phyloP scores from a whole-genome alignment of 2,329 filamentous ascomycete genomes.

The Penicillium sp. region DNA sequence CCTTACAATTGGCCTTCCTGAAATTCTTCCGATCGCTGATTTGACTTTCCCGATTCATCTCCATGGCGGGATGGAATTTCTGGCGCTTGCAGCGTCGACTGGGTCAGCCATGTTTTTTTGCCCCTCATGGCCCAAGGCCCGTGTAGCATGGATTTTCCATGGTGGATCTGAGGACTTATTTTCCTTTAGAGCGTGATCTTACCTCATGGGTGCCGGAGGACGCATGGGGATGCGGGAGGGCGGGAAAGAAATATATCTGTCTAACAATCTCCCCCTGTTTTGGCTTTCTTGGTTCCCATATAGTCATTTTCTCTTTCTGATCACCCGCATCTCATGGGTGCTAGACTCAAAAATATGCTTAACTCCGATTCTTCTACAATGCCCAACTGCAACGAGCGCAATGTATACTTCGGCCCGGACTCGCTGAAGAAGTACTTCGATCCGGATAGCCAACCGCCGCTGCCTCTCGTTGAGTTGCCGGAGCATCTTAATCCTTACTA shows the following conservation, averaged over 20 bases:
- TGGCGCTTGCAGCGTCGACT: conserved; percentile 10
- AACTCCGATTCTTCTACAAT: conserved; percentile 12
- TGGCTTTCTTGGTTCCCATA: not conserved
- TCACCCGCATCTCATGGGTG: not conserved
- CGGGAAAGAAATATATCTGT: conserved; percentile 10
- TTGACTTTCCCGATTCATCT: conserved; percentile 4
- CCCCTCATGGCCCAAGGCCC: too few relatives aligned
- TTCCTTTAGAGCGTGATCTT: conserved; percentile 1
- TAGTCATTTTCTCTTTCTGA: not conserved
- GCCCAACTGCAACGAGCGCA: conserved; percentile 41
- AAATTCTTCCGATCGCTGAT: conserved; percentile 4
- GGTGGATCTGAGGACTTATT: not conserved
- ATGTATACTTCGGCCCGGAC: conserved; percentile 59
- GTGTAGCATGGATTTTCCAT: not conserved
- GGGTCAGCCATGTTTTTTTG: not conserved
- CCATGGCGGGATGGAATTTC: not conserved
- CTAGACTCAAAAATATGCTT: conserved; percentile 1
- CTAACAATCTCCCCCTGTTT: not conserved
- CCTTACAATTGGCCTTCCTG: not conserved
- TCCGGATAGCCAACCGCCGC: conserved; percentile 56
- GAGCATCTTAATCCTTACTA: conserved; percentile 57
- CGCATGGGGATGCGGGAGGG: conserved; percentile 1
- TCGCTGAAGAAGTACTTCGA: conserved; percentile 60
- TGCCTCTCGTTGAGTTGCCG: conserved; percentile 63
- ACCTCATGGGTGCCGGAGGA: conserved; percentile 12